Evolutionary conservation across 2,329 filamentous ascomycete species (phyloP).

Genomic region (Hypoxylon sp.): DNA sequence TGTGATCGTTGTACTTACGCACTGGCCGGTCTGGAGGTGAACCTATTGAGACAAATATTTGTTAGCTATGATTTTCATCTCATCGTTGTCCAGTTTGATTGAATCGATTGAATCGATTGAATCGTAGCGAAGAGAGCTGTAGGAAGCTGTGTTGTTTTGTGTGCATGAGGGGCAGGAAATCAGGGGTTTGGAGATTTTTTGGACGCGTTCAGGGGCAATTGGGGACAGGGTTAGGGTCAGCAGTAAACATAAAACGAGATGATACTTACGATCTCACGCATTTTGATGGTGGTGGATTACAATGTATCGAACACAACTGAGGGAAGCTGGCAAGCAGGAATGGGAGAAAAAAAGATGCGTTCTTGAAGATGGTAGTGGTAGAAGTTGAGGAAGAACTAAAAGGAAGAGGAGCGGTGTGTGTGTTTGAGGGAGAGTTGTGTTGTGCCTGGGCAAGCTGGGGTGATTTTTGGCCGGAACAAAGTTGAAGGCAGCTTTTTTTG

Average conservation of each 20-base stretch:
- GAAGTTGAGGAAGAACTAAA: constrained; percentile 39
- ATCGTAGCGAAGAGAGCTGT: constrained; percentile 26
- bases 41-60: constrained; percentile 74
- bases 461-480: constrained; percentile 28
- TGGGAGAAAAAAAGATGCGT: constrained; percentile 45
- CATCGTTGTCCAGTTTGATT: constrained; percentile 28
- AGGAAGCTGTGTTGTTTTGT: constrained; percentile 48
- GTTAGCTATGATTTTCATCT: constrained; percentile 64
- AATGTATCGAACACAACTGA: constrained; percentile 47
- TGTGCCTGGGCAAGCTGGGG: constrained; percentile 31
- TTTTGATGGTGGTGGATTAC: constrained; percentile 64
- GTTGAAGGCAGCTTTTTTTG: constrained; percentile 41
- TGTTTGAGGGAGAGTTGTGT: constrained; percentile 38
- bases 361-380: constrained; percentile 38
- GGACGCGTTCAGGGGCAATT: constrained; percentile 58
- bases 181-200: constrained; percentile 54
- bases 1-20: constrained; percentile 74
- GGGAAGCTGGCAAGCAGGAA: constrained; percentile 49
- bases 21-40: constrained; percentile 99
- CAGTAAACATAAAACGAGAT: constrained; percentile 46
- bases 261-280: constrained; percentile 81
- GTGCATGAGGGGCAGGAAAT: constrained; percentile 52
- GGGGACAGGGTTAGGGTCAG: constrained; percentile 13
- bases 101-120: constrained; percentile 14
- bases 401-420: constrained; percentile 49